These are phyloP conservation scores for Coleophoma cylindrospora DNA, from an alignment of 2,329 filamentous ascomycete species.

Conservation along the genomic window DNA sequence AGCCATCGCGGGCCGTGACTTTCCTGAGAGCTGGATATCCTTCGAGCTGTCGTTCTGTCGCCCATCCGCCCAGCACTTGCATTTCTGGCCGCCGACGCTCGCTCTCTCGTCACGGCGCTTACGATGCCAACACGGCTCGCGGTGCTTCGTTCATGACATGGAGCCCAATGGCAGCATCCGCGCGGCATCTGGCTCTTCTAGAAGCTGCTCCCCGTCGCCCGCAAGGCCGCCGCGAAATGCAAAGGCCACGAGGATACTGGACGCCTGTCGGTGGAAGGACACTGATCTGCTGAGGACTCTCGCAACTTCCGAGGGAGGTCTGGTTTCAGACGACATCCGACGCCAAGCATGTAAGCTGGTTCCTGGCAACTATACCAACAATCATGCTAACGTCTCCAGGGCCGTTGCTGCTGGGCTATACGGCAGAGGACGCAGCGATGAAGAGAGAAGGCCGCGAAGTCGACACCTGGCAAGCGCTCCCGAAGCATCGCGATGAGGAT, in stretches of 20 bases:
- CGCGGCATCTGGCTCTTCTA: constrained; percentile 8
- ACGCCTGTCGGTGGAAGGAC: constrained; percentile 56
- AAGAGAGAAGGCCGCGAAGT: constrained; percentile 15
- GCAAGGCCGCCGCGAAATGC: constrained; percentile 4
- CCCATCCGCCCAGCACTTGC: not conserved
- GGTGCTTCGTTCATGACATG: constrained; percentile 23
- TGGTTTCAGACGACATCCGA: constrained; percentile 64
- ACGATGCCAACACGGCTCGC: constrained; percentile 14
- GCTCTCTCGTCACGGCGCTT: constrained; percentile 2
- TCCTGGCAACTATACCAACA: not conserved
- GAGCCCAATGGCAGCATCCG: constrained; percentile 17
- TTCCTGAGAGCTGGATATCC: not conserved
- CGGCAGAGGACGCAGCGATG: constrained; percentile 11
- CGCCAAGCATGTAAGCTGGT: constrained; percentile 68
- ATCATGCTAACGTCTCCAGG: constrained; percentile 38
- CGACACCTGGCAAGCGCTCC: constrained; percentile 42
- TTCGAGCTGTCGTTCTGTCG: not conserved
- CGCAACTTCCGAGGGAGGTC: constrained; percentile 60
- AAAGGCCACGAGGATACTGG: constrained; percentile 44
- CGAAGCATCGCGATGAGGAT: constrained; percentile 78
- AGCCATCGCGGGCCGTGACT: too few species aligned
- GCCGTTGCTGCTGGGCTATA: constrained; percentile 52
- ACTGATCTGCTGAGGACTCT: constrained; percentile 49
- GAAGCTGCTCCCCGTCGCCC: constrained; percentile 5
- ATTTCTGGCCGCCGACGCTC: not conserved